Percentiles rank a stretch among this genome's conserved stretches.
Evolutionary conservation across 2,329 filamentous ascomycete species (phyloP).

Genomic region (Scytalidium lignicola): DNA sequence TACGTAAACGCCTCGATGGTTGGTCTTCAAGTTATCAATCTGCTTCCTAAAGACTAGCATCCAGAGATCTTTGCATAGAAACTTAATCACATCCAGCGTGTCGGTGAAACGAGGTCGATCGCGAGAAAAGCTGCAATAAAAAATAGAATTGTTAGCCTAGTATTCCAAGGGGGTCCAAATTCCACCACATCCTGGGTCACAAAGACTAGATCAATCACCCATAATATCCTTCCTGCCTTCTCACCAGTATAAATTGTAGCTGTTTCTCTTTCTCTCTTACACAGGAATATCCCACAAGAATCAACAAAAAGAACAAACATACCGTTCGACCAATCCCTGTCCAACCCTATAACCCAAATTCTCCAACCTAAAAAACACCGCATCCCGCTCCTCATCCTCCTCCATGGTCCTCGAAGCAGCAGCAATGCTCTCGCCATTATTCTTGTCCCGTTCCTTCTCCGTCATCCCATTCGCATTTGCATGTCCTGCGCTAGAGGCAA

Average conservation of each 20-base stretch:
- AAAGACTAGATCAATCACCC: no score
- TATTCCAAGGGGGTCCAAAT: not conserved
- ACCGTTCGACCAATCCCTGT: constrained; percentile 88
- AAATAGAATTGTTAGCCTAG: no score
- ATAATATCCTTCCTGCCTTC: no score
- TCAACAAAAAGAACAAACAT: constrained; percentile 23
- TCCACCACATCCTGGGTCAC: no score
- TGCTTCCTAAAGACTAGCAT: constrained; percentile 92
- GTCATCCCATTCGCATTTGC: not conserved
- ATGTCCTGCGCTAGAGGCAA: not conserved
- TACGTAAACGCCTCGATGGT: constrained; percentile 94
- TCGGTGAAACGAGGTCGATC: constrained; percentile 86
- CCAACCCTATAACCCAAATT: constrained; percentile 85
- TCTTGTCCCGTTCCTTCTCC: not conserved
- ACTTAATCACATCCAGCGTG: constrained; percentile 94
- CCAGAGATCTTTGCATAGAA: constrained; percentile 98
- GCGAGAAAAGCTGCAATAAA: constrained; percentile 60
- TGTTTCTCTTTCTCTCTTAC: not conserved
- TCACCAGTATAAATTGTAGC: no score
- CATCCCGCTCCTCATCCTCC: constrained; percentile 79
- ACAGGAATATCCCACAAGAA: not conserved
- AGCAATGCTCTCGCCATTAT: constrained; percentile 3
- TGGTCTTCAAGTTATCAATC: constrained; percentile 97
- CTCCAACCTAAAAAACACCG: constrained; percentile 80
- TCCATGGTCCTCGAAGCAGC: constrained; percentile 39